A percentile compares a stretch with the other conserved stretches of the same genome.
phyloP scores from a whole-genome alignment of 306 rosid species.

The Vigna angularis region DNA sequence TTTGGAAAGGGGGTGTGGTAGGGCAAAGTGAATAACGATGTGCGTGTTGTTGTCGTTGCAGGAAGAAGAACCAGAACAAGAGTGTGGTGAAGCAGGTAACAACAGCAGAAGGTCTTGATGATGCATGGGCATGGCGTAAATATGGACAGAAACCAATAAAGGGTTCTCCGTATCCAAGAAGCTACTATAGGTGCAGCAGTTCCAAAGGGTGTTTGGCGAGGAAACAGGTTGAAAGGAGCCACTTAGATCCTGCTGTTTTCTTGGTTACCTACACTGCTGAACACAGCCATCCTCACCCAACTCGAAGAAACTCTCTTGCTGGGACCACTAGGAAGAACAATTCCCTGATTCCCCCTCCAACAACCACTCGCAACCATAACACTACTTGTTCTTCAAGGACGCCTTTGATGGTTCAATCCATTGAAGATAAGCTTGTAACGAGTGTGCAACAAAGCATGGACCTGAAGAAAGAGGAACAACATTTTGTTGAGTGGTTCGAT shows the following conservation, averaged over 20 bases:
- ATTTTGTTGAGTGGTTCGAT: slow-evolving; percentile 39
- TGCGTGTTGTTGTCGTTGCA: slow-evolving; percentile 7
- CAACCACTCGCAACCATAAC: background rate
- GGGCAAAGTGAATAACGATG: background rate
- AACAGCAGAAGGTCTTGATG: slow-evolving; percentile 53
- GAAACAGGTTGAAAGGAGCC: slow-evolving; percentile 86
- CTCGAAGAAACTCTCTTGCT: slow-evolving; percentile 54
- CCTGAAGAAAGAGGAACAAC: slow-evolving; percentile 43
- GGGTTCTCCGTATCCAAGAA: slow-evolving; percentile 93
- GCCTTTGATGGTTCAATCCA: slow-evolving; percentile 25
- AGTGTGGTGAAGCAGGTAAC: slow-evolving; percentile 69
- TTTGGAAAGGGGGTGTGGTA: too few relatives aligned
- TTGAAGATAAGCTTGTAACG: slow-evolving; percentile 33
- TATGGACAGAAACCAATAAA: slow-evolving; percentile 97
- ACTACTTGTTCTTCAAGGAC: slow-evolving; percentile 23
- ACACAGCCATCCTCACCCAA: slow-evolving; percentile 77
- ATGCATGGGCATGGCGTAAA: slow-evolving; percentile 95
- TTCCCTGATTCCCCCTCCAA: background rate
- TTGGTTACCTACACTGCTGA: slow-evolving; percentile 80
- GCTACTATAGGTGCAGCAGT: slow-evolving; percentile 89
- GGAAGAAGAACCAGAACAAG: slow-evolving; percentile 71
- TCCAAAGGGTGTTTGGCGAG: slow-evolving; percentile 87
- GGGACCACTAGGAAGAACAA: slow-evolving; percentile 47
- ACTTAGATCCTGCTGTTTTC: slow-evolving; percentile 63
- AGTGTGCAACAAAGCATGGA: slow-evolving; percentile 30